Percentiles rank a stretch among this genome's conserved stretches.
These are phyloP conservation scores for Coemansia sp. DNA, from an alignment of 192 early-diverging fungal genomes.

Conservation along the genomic window DNA sequence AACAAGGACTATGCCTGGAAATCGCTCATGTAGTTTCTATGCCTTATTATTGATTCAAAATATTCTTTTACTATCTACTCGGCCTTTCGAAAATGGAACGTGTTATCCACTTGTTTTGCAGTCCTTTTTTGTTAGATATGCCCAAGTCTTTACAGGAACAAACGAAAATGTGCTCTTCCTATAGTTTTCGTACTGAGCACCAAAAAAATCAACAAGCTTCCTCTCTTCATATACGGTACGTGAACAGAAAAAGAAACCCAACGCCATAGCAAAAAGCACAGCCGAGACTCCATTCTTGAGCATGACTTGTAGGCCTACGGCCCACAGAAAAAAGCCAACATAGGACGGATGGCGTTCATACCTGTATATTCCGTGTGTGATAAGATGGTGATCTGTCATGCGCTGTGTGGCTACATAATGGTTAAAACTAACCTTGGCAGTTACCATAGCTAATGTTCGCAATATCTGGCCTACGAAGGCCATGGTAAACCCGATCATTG, in stretches of 20 bases:
- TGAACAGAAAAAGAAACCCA: constrained; percentile 75
- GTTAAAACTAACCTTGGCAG: constrained; percentile 85
- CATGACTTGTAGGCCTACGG: constrained; percentile 72
- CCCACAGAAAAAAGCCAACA: constrained; percentile 95
- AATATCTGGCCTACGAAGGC: constrained; percentile 72
- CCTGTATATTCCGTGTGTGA: constrained; percentile 87
- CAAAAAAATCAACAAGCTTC: constrained; percentile 78
- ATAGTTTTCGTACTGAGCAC: constrained; percentile 73
- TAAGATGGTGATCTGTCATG: constrained; percentile 70
- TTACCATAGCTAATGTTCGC: constrained; percentile 86
- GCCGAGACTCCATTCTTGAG: constrained; percentile 79
- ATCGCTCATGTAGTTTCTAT: too few relatives aligned
- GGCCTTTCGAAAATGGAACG: neutral
- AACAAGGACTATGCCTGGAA: neutral
- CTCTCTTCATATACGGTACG: constrained; percentile 82
- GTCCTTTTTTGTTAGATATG: neutral
- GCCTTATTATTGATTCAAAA: too few relatives aligned
- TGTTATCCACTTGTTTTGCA: neutral
- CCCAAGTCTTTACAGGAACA: constrained; percentile 60
- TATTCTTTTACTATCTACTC: neutral
- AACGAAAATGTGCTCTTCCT: constrained; percentile 61
- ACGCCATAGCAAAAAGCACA: constrained; percentile 62
- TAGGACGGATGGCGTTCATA: constrained; percentile 94
- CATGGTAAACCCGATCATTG: constrained; percentile 60
- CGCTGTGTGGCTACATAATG: constrained; percentile 79